phyloP scores from a whole-genome alignment of 179 eudicot genomes.

The Corrigiola litoralis region DNA sequence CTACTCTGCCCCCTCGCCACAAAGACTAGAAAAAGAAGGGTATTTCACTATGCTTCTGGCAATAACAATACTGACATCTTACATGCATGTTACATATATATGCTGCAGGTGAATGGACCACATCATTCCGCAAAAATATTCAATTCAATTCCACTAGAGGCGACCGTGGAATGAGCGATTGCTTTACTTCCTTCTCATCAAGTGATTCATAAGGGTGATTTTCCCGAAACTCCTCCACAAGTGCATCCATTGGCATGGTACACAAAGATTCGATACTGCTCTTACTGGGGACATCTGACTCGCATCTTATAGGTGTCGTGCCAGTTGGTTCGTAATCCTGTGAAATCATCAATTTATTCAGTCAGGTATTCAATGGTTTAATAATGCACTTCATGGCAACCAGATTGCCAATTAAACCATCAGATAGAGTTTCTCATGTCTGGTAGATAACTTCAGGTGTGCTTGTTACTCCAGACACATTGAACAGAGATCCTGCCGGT shows the following conservation, averaged over 20 bases:
- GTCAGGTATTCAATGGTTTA: background rate
- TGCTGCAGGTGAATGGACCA: constrained; percentile 7
- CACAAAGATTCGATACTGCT: constrained; percentile 75
- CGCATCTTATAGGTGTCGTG: constrained; percentile 65
- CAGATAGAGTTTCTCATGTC: background rate
- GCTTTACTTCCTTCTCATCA: constrained; percentile 56
- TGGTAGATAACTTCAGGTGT: background rate
- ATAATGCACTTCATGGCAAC: no score
- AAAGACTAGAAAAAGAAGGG: background rate
- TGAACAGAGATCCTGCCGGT: background rate
- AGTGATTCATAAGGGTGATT: constrained; percentile 64
- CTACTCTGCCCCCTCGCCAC: background rate
- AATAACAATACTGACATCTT: constrained; percentile 30
- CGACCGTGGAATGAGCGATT: constrained; percentile 73
- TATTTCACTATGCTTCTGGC: constrained; percentile 14
- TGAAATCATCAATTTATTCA: background rate
- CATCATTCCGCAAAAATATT: background rate
- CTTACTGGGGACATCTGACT: constrained; percentile 77
- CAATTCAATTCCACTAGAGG: constrained; percentile 72
- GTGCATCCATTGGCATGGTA: constrained; percentile 79
- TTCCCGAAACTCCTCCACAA: constrained; percentile 78
- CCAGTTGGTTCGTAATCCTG: constrained; percentile 97
- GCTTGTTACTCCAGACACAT: background rate
- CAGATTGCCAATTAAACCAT: background rate
- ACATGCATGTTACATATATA: constrained; percentile 37